A percentile compares a stretch with the other conserved stretches of the same genome.
phyloP scores from a whole-genome alignment of 1,139 yeast species.

The Taiozyma sp. region DNA sequence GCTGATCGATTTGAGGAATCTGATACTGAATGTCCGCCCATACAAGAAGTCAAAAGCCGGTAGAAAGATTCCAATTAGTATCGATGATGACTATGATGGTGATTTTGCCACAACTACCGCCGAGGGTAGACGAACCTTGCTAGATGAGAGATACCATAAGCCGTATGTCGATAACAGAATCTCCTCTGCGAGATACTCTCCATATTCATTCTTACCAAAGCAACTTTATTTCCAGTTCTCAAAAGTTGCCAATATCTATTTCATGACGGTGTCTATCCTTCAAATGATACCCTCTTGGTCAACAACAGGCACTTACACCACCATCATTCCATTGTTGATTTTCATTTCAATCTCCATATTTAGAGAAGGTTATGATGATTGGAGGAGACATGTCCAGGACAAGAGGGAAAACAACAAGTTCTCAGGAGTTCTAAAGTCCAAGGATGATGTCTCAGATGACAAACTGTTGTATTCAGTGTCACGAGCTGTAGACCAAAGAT shows the following conservation, averaged over 20 bases:
- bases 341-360: conserved; percentile 90
- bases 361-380: conserved; percentile 92
- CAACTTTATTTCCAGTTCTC: conserved; percentile 90
- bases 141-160: conserved; percentile 65
- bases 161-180: conserved; percentile 67
- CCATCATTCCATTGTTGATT: conserved; percentile 81
- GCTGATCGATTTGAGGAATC: conserved; percentile 23
- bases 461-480: conserved; percentile 19
- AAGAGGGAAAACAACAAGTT: conserved; percentile 72
- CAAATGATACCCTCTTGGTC: conserved; percentile 98
- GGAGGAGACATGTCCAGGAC: conserved; percentile 82
- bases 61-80: conserved; percentile 64
- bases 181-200: conserved; percentile 83
- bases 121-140: conserved; percentile 27
- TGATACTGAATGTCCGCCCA: conserved; percentile 28
- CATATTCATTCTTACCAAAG: conserved; percentile 80
- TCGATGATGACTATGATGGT: conserved; percentile 29
- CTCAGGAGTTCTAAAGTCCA: conserved; percentile 29
- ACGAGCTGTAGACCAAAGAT: conserved; percentile 12
- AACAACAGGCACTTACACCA: conserved; percentile 94
- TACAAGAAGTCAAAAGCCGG: conserved; percentile 52
- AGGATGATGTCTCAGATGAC: neutral
- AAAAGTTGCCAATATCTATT: conserved; percentile 83
- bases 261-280: conserved; percentile 81
- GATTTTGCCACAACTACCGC: conserved; percentile 14